A percentile compares a stretch with the other conserved stretches of the same genome.
These are phyloP conservation scores for Vigna trinervia DNA, from an alignment of 306 rosid genomes.

Conservation along the genomic window DNA sequence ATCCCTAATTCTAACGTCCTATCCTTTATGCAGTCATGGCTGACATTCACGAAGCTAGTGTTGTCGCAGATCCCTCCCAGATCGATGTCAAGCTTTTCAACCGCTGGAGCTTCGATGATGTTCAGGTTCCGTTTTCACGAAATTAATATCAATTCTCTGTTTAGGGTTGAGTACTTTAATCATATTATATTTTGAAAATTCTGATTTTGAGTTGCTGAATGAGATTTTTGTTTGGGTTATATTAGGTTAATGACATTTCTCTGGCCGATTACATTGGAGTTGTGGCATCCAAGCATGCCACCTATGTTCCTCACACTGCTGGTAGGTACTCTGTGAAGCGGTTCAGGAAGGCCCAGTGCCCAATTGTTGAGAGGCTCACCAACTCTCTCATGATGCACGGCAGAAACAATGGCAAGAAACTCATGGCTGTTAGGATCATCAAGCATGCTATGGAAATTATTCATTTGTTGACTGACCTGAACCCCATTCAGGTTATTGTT, in stretches of 20 bases:
- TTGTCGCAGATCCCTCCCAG: conserved; percentile 48
- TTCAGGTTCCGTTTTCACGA: conserved; percentile 43
- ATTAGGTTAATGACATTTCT: conserved; percentile 58
- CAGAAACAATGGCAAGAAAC: conserved; percentile 70
- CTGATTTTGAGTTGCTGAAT: background rate
- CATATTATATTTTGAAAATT: background rate
- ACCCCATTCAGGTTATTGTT: conserved; percentile 68
- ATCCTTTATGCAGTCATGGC: conserved; percentile 45
- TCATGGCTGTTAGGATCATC: conserved; percentile 65
- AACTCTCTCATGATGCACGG: conserved; percentile 63
- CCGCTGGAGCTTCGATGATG: conserved; percentile 76
- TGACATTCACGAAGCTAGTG: background rate
- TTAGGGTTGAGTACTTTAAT: background rate
- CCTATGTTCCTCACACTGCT: conserved; percentile 75
- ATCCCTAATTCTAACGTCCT: background rate
- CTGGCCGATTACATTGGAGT: conserved; percentile 66
- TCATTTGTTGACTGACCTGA: conserved; percentile 64
- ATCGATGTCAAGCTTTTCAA: conserved; percentile 74
- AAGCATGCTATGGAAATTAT: conserved; percentile 73
- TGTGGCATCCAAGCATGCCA: conserved; percentile 59
- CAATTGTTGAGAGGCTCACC: conserved; percentile 32
- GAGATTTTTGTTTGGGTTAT: background rate
- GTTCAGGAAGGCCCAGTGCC: conserved; percentile 29
- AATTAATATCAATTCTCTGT: too few species aligned
- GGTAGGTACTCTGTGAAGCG: conserved; percentile 64